Evolutionary conservation across 306 rosid genomes (phyloP), one percentile per base, ranked within the genome.

Genomic region (Sechiopsis laciniata): DNA sequence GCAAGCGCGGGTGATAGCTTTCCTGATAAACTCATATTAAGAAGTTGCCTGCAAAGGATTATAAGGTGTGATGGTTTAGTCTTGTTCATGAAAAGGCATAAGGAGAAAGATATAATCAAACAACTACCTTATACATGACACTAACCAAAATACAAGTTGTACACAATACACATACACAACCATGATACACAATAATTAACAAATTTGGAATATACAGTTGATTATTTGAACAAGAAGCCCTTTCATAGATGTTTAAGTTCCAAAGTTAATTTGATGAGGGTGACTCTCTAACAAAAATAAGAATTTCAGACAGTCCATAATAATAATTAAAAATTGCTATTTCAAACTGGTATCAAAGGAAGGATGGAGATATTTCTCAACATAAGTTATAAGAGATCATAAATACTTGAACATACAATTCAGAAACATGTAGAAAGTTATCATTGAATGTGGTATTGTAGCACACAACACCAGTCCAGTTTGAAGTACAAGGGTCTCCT

Each of bases 391-490:
- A 56, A 77, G 32, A n/a, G 52, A 56, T 8, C 67, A 11, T 69
- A 77, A 72, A 62, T 77, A 68, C 45, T 15, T 26, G 58, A 79
- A 76, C 88, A 58, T 91, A 95, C 99, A 95, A 71, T 86, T 86
- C 83, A 76, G 48, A 29, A 79, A 95, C 92, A 77, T 91, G 99
- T 20, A 83, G 91, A 85, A 78, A 85, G 78, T 86, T 90, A 84
- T 89, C 97, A 0, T 21, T 66, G 22, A 74, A 42, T 69, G 90
- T 53, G 11, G 2, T 45, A 58, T 84, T 86, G 92, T 50, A 80
- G 90, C 99, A 95, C 57, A 79, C 8, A 81, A 95, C 88, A 46
- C 99, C 91, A 20, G 82, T 91, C 99, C 99, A 95, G 8, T 52
- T 79, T 35, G 87, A 74, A 4, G 82, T 79, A 74, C 99, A 95